Evolutionary conservation across 1,139 yeast genomes (phyloP), one percentile per base, ranked within the genome.

Genomic region (Zygosaccharomyces pseudobailii): DNA sequence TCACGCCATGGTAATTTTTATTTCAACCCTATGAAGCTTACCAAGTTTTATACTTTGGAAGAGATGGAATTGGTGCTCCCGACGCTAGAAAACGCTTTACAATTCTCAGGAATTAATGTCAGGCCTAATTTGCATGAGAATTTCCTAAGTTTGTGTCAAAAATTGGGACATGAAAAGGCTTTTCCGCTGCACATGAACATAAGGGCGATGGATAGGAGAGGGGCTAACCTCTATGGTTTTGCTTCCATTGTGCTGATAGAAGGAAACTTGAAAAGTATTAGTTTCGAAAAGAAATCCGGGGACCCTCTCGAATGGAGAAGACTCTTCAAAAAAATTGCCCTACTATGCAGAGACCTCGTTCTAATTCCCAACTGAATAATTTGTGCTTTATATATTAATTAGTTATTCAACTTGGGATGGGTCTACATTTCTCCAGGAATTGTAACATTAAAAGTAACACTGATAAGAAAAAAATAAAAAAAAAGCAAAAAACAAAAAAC

Each of bases 231-330:
- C 25, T 59, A 69, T 20, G 86, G 87, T 1, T 63, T 67, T 22
- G 71, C 80, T 33, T 69, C 67, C 36, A 70, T 80, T 21, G 59
- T 66, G 3, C 61, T 65, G 41, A 61, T 72, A 28, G 71, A 61
- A 27, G 59, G 68, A 8, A 55, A 62, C 5, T 63, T 75, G 42
- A 70, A 75, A 48, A 71, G 69, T 36, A 71, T 82, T 1, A 78
- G 75, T 46, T 80, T 82, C 56, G 64, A 72, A 36, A 77, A 78
- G 55, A 67, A 73, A 4, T 71, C 71, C 32, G 85, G 85, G 0
- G 86, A 82, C 63, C 87, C 87, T 0, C 60, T 82, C 36, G 87
- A 82, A 59, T 82, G 87, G 87, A 71, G 87, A 59, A 66, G 79
- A 13, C 65, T 82, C 30, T 82, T 82, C 64, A 79, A 79, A 56